A percentile compares a stretch with the other conserved stretches of the same genome.
phyloP scores from a whole-genome alignment of 805 yeast species.

The Pichia kluyveri region DNA sequence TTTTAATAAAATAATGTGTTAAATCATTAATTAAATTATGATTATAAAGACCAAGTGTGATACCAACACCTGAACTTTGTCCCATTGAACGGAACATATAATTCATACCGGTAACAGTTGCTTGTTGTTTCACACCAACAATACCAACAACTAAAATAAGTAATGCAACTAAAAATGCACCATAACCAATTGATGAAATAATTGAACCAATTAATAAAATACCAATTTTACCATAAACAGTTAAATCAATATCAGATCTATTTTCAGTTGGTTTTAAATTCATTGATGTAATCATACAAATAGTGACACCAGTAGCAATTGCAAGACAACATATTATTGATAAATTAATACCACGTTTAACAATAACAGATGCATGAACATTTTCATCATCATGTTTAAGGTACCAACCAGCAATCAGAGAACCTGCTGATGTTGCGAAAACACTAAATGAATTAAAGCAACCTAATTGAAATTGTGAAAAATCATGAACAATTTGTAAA shows the following conservation, averaged over 20 bases:
- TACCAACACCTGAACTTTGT: conserved; percentile 37
- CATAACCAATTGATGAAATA: conserved; percentile 31
- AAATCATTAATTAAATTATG: conserved; percentile 24
- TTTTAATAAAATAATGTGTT: conserved; percentile 22
- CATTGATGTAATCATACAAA: conserved; percentile 12
- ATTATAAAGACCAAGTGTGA: conserved; percentile 31
- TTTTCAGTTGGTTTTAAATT: conserved; percentile 17
- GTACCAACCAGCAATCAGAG: conserved; percentile 29
- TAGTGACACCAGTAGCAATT: conserved; percentile 16
- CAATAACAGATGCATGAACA: conserved; percentile 12
- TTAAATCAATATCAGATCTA: conserved; percentile 9
- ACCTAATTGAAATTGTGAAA: conserved; percentile 31
- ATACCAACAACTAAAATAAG: conserved; percentile 34
- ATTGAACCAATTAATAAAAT: conserved; percentile 22
- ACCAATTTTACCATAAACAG: conserved; percentile 10
- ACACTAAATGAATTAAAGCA: conserved; percentile 33
- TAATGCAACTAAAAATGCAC: conserved; percentile 32
- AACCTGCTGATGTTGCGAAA: conserved; percentile 30
- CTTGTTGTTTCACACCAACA: conserved; percentile 37
- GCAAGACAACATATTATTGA: conserved; percentile 16
- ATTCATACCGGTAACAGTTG: conserved; percentile 40
- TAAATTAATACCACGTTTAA: conserved; percentile 15
- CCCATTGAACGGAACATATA: conserved; percentile 43
- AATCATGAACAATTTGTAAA: conserved; percentile 34
- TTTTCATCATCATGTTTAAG: conserved; percentile 19